A percentile compares a stretch with the other conserved stretches of the same genome.
Conservation (phyloP, 306 rosid species). For the Castanopsis chinensis region DNA sequence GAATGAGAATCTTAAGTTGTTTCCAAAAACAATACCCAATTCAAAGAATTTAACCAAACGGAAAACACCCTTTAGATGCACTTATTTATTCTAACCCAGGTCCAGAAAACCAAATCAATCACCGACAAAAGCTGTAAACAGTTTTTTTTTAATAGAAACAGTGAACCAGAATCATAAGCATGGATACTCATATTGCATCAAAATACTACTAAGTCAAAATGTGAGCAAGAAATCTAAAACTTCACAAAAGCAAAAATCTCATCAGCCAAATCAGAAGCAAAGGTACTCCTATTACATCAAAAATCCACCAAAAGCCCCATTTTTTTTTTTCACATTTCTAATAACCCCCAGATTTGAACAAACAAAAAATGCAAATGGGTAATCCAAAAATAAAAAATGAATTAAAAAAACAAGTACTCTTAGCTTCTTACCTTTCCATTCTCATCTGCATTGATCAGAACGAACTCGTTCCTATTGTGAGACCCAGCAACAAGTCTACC, state of each 20-base stretch:
- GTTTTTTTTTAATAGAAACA: not conserved
- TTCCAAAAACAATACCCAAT: slow-evolving; percentile 12
- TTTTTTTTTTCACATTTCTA: not conserved
- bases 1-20: not conserved
- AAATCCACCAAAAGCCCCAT: slow-evolving; percentile 19
- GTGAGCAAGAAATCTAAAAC: slow-evolving; percentile 9
- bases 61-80: not conserved
- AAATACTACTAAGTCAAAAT: not conserved
- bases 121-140: not conserved
- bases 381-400: not conserved
- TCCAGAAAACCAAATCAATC: slow-evolving; percentile 6
- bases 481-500: slow-evolving; percentile 98
- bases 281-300: not conserved
- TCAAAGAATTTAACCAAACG: not conserved
- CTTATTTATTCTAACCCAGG: not conserved
- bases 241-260: not conserved
- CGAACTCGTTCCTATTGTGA: slow-evolving; percentile 95
- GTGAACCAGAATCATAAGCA: not conserved
- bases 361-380: slow-evolving; percentile 5
- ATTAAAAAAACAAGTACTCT: not conserved
- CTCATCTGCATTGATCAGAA: slow-evolving; percentile 97
- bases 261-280: slow-evolving; percentile 13
- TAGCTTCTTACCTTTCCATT: slow-evolving; percentile 56
- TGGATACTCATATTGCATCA: not conserved
- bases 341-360: not conserved